Conservation (phyloP, 2,329 filamentous ascomycete species). For the Magnaporthiopsis rhizophila region DNA sequence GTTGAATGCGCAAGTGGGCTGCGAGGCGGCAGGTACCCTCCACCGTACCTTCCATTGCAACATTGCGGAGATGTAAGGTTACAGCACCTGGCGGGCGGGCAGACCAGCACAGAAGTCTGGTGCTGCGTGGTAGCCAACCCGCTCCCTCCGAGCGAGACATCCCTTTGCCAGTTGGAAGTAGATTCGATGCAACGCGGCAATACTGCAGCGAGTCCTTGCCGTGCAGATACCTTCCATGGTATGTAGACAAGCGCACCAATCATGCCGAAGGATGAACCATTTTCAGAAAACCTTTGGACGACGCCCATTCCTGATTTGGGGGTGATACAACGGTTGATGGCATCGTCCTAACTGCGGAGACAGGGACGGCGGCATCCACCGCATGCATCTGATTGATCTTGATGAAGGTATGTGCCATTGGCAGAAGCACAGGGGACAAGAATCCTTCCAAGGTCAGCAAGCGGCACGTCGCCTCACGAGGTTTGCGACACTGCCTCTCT, state of each 20-base stretch:
- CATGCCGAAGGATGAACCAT: too few species aligned
- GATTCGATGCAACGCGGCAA: too few species aligned
- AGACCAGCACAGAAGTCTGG: too few species aligned
- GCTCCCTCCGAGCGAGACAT: neutral
- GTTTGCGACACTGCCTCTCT: neutral
- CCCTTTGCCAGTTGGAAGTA: too few species aligned
- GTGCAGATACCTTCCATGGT: too few species aligned
- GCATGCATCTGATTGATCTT: neutral
- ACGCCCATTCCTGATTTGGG: neutral
- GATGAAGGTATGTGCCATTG: neutral
- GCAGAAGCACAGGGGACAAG: neutral
- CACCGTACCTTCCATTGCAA: too few species aligned
- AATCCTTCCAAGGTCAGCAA: neutral
- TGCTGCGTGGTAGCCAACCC: neutral
- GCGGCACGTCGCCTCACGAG: too few species aligned
- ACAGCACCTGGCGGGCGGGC: neutral
- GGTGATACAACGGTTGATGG: neutral
- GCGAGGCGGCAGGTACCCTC: neutral
- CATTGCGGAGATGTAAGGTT: neutral
- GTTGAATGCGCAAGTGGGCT: neutral
- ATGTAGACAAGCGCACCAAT: too few species aligned
- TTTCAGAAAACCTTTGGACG: too few species aligned
- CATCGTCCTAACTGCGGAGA: neutral
- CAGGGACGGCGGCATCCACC: neutral
- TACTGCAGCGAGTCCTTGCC: too few species aligned